Evolutionary conservation across 1,284 basidiomycete species (phyloP), one percentile per base, ranked within the genome.

Genomic region (Apiotrichum siamense): DNA sequence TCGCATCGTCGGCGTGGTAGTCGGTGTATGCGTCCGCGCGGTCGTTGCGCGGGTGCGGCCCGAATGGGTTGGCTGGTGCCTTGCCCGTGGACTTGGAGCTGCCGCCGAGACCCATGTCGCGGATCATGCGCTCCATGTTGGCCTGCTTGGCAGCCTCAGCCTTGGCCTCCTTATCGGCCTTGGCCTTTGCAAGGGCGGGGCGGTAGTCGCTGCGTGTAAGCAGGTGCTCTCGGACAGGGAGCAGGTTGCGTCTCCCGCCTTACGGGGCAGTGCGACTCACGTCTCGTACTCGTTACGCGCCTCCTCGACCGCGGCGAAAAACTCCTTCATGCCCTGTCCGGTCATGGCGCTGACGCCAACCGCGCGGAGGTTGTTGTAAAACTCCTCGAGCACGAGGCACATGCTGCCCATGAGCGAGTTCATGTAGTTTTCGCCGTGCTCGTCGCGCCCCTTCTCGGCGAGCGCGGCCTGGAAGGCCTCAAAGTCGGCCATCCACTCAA

Each of bases 401-500:
- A 99, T 98, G 69, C 88, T 92, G 64, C 96, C 92, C 94, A 98
- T 98, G 57, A 99, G 78, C 67, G 89, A 93, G 73, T 91, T 96
- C 90, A 97, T 96, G 74, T 97, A 99, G 39, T 88, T 94, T 65
- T 94, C 92, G 39, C 90, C 93, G 56, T 89, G 87, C 10, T 85
- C 79, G 64, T 90, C 87, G 38, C 80, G 77, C 17, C 83, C 80
- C 39, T 63, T 61, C 25, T 74, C 71, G 59, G 91, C 87, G 21
- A 82, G 61, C 0, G 79, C 79, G 20, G 70, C 66, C 55, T 82
- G 80, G 64, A 78, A 81, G 40, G 72, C 64, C 73, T 99, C 94
- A 68, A 97, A 99, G 70, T 99, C 96, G 31, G 83, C 79, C 94
- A 98, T 98, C 96, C 96, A 99, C 57, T 96, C 89, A 35, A 94